These are phyloP conservation scores for Yamagishiella unicocca DNA, from an alignment of 139 green algal species.

Conservation along the genomic window DNA sequence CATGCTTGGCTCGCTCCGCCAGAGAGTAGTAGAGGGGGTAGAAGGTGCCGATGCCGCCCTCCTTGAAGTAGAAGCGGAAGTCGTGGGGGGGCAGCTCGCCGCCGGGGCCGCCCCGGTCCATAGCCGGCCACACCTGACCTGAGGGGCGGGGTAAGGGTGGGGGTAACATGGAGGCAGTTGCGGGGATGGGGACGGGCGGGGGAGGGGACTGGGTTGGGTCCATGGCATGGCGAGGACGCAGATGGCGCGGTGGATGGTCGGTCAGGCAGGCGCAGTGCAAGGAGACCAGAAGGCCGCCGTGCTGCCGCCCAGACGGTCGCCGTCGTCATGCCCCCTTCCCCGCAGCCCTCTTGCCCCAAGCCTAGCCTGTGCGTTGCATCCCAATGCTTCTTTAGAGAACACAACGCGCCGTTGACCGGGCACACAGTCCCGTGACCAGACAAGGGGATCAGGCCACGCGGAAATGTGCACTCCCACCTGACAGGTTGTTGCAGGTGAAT, in stretches of 20 bases:
- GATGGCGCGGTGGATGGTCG: background rate
- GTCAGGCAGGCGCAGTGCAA: background rate
- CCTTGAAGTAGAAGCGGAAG: slow-evolving; percentile 92
- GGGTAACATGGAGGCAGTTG: too few relatives aligned
- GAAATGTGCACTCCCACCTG: too few relatives aligned
- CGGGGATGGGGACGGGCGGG: background rate
- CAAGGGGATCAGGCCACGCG: too few relatives aligned
- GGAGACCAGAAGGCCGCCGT: too few relatives aligned
- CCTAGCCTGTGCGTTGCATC: too few relatives aligned
- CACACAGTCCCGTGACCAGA: too few relatives aligned
- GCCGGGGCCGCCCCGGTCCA: slow-evolving; percentile 69
- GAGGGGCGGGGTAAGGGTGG: background rate
- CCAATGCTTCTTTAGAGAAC: too few relatives aligned
- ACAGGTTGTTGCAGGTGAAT: slow-evolving; percentile 94
- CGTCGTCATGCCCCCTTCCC: too few relatives aligned
- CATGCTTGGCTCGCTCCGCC: slow-evolving; percentile 55
- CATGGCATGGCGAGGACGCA: too few relatives aligned
- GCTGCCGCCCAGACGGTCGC: too few relatives aligned
- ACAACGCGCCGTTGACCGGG: too few relatives aligned
- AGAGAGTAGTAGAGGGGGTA: slow-evolving; percentile 90
- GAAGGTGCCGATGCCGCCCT: slow-evolving; percentile 88
- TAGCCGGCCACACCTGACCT: slow-evolving; percentile 75
- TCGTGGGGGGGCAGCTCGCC: slow-evolving; percentile 78
- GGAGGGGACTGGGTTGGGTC: background rate
- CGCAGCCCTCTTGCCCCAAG: too few relatives aligned